These are phyloP conservation scores for Tephrocybe sp. DNA, from an alignment of 768 basidiomycete species.

Conservation along the genomic window DNA sequence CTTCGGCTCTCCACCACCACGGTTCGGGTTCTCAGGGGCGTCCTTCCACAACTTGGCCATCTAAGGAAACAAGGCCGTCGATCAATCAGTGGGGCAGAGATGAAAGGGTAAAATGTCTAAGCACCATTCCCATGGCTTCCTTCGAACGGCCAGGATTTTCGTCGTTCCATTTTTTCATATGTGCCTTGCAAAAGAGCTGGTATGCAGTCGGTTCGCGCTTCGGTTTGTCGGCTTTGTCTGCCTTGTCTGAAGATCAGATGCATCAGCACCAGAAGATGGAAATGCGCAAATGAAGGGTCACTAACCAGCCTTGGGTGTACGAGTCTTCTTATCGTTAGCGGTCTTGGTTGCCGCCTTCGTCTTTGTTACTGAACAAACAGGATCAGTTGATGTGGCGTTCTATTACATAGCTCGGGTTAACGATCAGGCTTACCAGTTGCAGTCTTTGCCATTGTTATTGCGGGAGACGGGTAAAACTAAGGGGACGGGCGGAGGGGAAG, in stretches of 20 bases:
- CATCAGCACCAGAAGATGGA: slow-evolving; percentile 2
- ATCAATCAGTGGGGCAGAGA: not conserved
- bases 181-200: slow-evolving; percentile 53
- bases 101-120: slow-evolving; percentile 11
- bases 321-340: slow-evolving; percentile 42
- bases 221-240: slow-evolving; percentile 43
- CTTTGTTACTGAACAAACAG: slow-evolving; percentile 40
- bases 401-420: not conserved
- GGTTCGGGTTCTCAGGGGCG: slow-evolving; percentile 64
- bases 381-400: slow-evolving; percentile 5
- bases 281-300: slow-evolving; percentile 4
- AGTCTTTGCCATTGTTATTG: slow-evolving; percentile 47
- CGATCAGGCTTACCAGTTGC: slow-evolving; percentile 39
- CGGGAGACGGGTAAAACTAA: slow-evolving; percentile 9
- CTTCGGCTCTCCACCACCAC: slow-evolving; percentile 52
- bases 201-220: slow-evolving; percentile 63
- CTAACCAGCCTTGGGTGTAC: slow-evolving; percentile 32
- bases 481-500: slow-evolving; percentile 15
- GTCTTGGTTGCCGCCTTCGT: slow-evolving; percentile 59
- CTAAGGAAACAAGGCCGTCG: slow-evolving; percentile 28
- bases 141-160: slow-evolving; percentile 49
- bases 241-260: not conserved
- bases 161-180: slow-evolving; percentile 60
- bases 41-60: slow-evolving; percentile 58
- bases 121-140: slow-evolving; percentile 52